Base-by-base conservation (phyloP, 192 early-diverging fungal species). In the Umbelopsis sp. region DNA sequence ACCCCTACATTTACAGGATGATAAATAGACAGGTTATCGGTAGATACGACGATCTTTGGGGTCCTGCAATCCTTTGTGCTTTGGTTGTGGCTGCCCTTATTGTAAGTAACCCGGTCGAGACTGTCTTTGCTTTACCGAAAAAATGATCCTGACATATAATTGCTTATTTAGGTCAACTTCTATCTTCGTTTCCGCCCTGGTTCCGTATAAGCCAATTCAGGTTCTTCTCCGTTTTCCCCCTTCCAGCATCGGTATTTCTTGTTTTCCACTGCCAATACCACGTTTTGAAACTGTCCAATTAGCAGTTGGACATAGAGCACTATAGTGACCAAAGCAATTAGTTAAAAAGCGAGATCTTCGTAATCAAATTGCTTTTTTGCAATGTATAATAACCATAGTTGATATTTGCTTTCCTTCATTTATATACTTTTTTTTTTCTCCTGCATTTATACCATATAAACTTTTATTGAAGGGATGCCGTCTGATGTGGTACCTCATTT, bases 41-140 rank as follows among this genome's bases (percentile, higher is more conserved):
- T 16, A 88, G 90, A 12, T 94, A 92, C 71, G 93, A 94, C 73
- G 91, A 94, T 73, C 72, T 86, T 21, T 75, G 82, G 44, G 91
- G 91, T n/a, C 93, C 93, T 12, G 90, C 89, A 7, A 64, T 91
- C 21, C 80, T 94, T 51, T 90, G 91, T 70, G 71, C 84, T 37
- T 84, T 90, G 64, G 80, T 95, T 58, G 79, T 93, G 18, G 74
- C 70, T n/a, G 89, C 89, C 1, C 83, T 92, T 37, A 73, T 73
- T 67, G 76, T 71, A 61, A 61, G 55, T 61, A 15, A n/a, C 7
- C 12, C 3, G 27, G 0, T 15, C 18, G 27, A 61, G 13, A 55
- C 27, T 16, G 9, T 18, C 55, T 13, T 35, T 12, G 27, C 16
- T 37, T 61, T 33, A 2, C 15, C 16, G 23, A 55, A 20, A 55